Conservation (phyloP, 257 asterid species). For the Forsythia viridissima region DNA sequence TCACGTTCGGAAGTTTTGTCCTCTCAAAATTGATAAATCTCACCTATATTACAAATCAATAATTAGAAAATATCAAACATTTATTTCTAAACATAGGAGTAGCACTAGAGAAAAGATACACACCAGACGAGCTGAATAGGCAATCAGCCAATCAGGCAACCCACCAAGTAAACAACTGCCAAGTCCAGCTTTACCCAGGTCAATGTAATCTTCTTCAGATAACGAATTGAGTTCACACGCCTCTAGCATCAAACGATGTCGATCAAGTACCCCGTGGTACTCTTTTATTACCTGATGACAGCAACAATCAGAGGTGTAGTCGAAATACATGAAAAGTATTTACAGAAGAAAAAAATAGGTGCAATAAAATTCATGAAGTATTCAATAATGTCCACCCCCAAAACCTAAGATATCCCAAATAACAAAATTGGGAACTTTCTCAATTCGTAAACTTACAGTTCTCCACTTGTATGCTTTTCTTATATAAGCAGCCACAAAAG, state of each 20-base stretch:
- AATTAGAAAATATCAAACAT: conserved; percentile 20
- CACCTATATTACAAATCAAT: conserved; percentile 57
- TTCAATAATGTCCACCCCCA: not conserved
- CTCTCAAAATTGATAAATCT: conserved; percentile 97
- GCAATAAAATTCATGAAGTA: not conserved
- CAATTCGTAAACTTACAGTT: not conserved
- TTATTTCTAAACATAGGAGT: conserved; percentile 5
- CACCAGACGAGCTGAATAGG: conserved; percentile 92
- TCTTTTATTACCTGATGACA: conserved; percentile 73
- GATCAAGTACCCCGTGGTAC: conserved; percentile 84
- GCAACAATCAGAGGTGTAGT: conserved; percentile 14
- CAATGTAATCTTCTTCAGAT: conserved; percentile 94
- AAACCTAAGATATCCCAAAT: not conserved
- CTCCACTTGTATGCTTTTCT: not conserved
- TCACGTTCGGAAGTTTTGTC: conserved; percentile 79
- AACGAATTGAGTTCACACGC: conserved; percentile 93
- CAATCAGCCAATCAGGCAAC: conserved; percentile 94
- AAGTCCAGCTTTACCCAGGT: conserved; percentile 89
- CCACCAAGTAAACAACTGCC: conserved; percentile 99
- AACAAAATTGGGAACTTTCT: not conserved
- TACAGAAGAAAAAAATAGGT: not conserved
- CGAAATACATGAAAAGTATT: conserved; percentile 6
- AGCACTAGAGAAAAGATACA: conserved; percentile 25
- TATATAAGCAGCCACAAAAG: not conserved
- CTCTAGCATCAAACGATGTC: conserved; percentile 82